These are phyloP conservation scores for Gaertneriomyces semiglobifer DNA, from an alignment of 192 early-diverging fungal species.

Conservation along the genomic window DNA sequence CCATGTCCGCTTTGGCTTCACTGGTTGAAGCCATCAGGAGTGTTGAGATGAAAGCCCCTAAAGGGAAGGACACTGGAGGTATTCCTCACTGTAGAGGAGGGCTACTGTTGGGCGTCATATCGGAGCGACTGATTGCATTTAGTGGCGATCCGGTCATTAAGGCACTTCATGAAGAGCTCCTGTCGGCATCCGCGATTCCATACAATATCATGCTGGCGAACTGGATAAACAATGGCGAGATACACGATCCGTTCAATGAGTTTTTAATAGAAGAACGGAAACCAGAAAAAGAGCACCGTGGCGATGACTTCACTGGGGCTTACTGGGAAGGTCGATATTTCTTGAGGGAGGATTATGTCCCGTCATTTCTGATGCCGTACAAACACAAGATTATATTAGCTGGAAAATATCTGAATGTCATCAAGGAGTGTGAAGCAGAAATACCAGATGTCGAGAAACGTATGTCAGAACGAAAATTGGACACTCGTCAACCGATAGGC, in stretches of 20 bases:
- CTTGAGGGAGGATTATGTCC: slow-evolving; percentile 60
- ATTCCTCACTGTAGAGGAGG: slow-evolving; percentile 61
- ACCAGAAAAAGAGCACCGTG: slow-evolving; percentile 43
- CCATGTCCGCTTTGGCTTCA: slow-evolving; percentile 50
- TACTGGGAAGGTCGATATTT: slow-evolving; percentile 84
- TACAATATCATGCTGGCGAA: slow-evolving; percentile 76
- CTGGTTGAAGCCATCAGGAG: slow-evolving; percentile 46
- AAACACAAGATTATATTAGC: slow-evolving; percentile 80
- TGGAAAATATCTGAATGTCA: slow-evolving; percentile 93
- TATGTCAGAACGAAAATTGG: not conserved
- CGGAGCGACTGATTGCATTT: slow-evolving; percentile 61
- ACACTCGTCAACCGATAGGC: slow-evolving; percentile 7
- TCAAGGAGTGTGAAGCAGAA: slow-evolving; percentile 74
- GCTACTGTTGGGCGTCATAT: slow-evolving; percentile 70
- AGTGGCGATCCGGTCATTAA: slow-evolving; percentile 52
- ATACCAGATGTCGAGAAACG: slow-evolving; percentile 9
- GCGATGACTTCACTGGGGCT: slow-evolving; percentile 73
- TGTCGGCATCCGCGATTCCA: slow-evolving; percentile 74
- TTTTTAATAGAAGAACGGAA: slow-evolving; percentile 80
- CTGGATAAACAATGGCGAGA: slow-evolving; percentile 89
- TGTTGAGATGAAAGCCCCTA: no score
- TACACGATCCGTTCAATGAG: slow-evolving; percentile 83
- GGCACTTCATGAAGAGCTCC: slow-evolving; percentile 73
- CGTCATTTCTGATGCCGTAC: slow-evolving; percentile 73
- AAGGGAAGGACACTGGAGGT: no score